These are phyloP conservation scores for Fusarium lyarnte DNA, from an alignment of 2,329 filamentous ascomycete genomes.

Conservation along the genomic window DNA sequence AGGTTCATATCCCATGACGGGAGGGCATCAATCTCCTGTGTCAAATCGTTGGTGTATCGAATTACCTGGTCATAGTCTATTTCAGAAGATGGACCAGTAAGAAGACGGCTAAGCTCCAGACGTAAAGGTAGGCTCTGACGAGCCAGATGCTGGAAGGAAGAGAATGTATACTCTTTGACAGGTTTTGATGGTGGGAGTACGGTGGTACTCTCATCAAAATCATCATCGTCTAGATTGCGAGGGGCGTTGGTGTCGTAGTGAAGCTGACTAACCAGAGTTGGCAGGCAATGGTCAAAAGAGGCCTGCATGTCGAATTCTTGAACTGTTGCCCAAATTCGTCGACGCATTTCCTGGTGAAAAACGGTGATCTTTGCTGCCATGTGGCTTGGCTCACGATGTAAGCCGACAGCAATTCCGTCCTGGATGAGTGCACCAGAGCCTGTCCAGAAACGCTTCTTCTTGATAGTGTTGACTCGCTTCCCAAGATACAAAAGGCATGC, in stretches of 20 bases:
- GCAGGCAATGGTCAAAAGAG: constrained; percentile 68
- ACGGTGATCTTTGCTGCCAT: constrained; percentile 65
- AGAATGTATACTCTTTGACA: constrained; percentile 64
- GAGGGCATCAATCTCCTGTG: constrained; percentile 67
- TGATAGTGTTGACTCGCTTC: constrained; percentile 70
- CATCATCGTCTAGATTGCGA: constrained; percentile 66
- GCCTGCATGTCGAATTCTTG: constrained; percentile 71
- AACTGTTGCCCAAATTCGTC: constrained; percentile 69
- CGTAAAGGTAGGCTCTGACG: constrained; percentile 65
- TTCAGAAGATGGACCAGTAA: constrained; percentile 64
- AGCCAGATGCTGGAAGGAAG: constrained; percentile 67
- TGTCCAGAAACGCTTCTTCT: constrained; percentile 73
- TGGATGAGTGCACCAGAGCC: constrained; percentile 65
- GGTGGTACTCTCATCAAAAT: constrained; percentile 64
- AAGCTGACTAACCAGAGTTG: constrained; percentile 66
- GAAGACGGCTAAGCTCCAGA: constrained; percentile 65
- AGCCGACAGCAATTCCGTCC: constrained; percentile 66
- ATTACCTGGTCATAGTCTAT: constrained; percentile 71
- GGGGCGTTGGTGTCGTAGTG: constrained; percentile 66
- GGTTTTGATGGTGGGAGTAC: constrained; percentile 62
- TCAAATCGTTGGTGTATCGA: constrained; percentile 68
- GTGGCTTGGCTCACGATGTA: constrained; percentile 67
- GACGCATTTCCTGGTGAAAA: constrained; percentile 70
- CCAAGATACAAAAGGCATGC: constrained; percentile 68
- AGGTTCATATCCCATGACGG: constrained; percentile 62